Evolutionary conservation across 257 asterid genomes (phyloP).

Genomic region (Plectranthus barbatus): DNA sequence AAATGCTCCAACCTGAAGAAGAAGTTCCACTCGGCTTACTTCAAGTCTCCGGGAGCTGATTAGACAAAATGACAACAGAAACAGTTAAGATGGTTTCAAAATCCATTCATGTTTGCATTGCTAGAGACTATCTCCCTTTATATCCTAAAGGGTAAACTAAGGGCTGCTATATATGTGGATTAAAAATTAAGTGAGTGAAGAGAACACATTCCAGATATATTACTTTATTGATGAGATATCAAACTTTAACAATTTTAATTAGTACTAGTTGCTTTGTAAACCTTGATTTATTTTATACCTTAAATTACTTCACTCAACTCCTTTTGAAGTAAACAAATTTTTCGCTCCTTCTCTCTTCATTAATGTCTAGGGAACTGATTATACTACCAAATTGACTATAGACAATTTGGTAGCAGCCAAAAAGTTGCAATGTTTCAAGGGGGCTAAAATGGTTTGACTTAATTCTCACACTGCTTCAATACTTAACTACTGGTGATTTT

Average conservation of each 20-base stretch:
- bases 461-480: too few relatives aligned
- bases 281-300: too few relatives aligned
- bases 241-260: background rate
- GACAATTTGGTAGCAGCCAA: too few relatives aligned
- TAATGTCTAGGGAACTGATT: too few relatives aligned
- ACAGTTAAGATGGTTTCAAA: background rate
- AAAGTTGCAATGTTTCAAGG: too few relatives aligned
- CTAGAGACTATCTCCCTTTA: background rate
- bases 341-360: too few relatives aligned
- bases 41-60: constrained; percentile 97
- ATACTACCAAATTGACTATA: too few relatives aligned
- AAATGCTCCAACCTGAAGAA: constrained; percentile 93
- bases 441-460: too few relatives aligned
- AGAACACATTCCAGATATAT: background rate
- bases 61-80: constrained; percentile 10
- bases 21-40: constrained; percentile 94
- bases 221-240: background rate
- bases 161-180: background rate
- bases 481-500: too few relatives aligned
- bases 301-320: too few relatives aligned
- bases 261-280: background rate
- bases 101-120: background rate
- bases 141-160: background rate
- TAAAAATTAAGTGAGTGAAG: background rate
- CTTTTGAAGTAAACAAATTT: too few relatives aligned